A percentile compares a stretch with the other conserved stretches of the same genome.
phyloP scores from a whole-genome alignment of 306 rosid genomes.

The Sphenostylis stenocarpa region DNA sequence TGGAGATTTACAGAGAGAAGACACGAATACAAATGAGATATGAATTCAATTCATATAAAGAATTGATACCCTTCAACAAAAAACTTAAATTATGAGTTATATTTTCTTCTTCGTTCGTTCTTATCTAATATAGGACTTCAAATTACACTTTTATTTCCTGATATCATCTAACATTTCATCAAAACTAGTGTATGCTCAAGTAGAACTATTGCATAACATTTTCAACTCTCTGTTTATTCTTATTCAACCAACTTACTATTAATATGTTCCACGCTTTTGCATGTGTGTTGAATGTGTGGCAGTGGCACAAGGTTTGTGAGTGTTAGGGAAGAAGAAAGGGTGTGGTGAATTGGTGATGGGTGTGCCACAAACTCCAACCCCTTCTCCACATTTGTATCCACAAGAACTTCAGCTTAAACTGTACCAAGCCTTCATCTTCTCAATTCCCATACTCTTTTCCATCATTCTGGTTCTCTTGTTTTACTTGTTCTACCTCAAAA shows the following conservation, averaged over 20 bases:
- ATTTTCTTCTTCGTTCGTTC: no score
- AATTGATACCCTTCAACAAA: no score
- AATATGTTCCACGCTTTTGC: not conserved
- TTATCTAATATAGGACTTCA: no score
- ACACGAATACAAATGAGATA: no score
- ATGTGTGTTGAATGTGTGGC: not conserved
- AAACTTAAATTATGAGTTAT: no score
- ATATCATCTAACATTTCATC: slow-evolving; percentile 3
- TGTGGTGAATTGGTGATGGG: slow-evolving; percentile 42
- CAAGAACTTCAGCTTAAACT: slow-evolving; percentile 80
- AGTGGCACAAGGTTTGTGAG: not conserved
- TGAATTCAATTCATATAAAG: no score
- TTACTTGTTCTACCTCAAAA: slow-evolving; percentile 87
- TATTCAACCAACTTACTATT: slow-evolving; percentile 10
- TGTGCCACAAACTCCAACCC: slow-evolving; percentile 50
- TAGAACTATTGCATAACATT: slow-evolving; percentile 13
- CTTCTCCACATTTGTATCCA: slow-evolving; percentile 63
- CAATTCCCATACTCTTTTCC: slow-evolving; percentile 85
- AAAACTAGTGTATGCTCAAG: slow-evolving; percentile 9
- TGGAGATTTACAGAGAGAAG: no score
- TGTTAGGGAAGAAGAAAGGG: not conserved
- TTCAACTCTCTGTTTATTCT: slow-evolving; percentile 25
- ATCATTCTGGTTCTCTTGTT: slow-evolving; percentile 72
- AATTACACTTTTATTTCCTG: no score
- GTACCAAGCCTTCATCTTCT: slow-evolving; percentile 91